These are phyloP conservation scores for Panellus pusillus DNA, from an alignment of 768 basidiomycete species.

Conservation along the genomic window DNA sequence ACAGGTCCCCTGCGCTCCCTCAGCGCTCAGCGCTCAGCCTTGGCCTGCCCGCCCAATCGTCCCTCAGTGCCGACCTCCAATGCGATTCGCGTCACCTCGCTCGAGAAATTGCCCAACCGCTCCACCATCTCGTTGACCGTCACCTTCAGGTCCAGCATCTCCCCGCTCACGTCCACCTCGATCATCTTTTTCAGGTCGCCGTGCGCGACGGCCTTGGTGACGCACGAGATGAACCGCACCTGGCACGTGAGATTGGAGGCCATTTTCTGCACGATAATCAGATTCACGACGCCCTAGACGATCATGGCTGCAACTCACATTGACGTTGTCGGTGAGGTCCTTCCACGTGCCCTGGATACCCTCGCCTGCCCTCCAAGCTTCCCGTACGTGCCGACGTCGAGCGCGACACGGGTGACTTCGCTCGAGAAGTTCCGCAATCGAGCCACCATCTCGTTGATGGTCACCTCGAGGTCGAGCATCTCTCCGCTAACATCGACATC, in stretches of 20 bases:
- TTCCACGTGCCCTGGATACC: conserved; percentile 93
- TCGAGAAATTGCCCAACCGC: conserved; percentile 16
- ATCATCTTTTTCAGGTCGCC: conserved; percentile 91
- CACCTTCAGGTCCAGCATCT: conserved; percentile 75
- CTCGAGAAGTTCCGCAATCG: conserved; percentile 81
- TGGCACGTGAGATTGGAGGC: conserved; percentile 80
- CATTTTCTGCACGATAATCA: conserved; percentile 44
- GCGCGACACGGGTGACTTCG: conserved; percentile 83
- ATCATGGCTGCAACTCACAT: conserved; percentile 29
- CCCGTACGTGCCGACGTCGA: conserved; percentile 83
- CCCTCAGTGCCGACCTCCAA: conserved; percentile 19
- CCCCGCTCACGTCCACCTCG: conserved; percentile 89
- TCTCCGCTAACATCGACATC: conserved; percentile 2
- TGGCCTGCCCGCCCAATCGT: conserved; percentile 17
- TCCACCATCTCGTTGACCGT: conserved; percentile 23
- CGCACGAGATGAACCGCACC: conserved; percentile 86
- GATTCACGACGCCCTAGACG: neutral
- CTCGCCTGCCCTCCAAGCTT: conserved; percentile 86
- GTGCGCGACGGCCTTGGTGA: conserved; percentile 91
- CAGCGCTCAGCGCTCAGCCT: too few relatives aligned
- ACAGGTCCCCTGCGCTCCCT: conserved; percentile 20
- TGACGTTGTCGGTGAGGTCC: conserved; percentile 80
- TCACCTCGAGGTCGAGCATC: conserved; percentile 8
- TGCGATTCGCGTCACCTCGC: conserved; percentile 19
- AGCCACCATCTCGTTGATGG: conserved; percentile 18